Evolutionary conservation across 2,329 filamentous ascomycete species (phyloP).

Genomic region (Keithomyces neogunnii): DNA sequence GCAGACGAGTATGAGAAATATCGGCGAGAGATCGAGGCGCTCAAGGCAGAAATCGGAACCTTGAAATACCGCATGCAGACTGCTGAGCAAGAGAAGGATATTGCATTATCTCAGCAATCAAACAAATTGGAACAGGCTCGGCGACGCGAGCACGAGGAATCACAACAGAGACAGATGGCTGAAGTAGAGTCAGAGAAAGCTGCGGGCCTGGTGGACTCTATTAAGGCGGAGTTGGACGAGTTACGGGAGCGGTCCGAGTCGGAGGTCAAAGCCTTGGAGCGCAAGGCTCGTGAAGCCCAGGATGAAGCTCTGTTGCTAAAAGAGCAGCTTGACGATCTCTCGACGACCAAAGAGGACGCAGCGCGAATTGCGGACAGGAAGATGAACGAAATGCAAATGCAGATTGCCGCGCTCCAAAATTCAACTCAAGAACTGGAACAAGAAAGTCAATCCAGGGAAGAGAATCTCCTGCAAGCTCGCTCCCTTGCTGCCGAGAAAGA

Average conservation of each 20-base stretch:
- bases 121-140: conserved; percentile 76
- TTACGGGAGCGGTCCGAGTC: conserved; percentile 39
- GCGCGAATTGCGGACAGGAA: conserved; percentile 52
- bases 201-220: conserved; percentile 37
- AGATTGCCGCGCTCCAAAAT: conserved; percentile 36
- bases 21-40: conserved; percentile 57
- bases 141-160: conserved; percentile 77
- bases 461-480: conserved; percentile 52
- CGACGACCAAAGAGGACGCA: conserved; percentile 57
- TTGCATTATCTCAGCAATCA: conserved; percentile 68
- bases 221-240: conserved; percentile 43
- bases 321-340: conserved; percentile 73
- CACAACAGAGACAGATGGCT: conserved; percentile 54
- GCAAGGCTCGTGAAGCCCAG: conserved; percentile 59
- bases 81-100: conserved; percentile 78
- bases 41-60: conserved; percentile 83
- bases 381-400: conserved; percentile 44
- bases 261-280: conserved; percentile 59
- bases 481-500: conserved; percentile 62
- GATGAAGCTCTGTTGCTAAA: conserved; percentile 66
- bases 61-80: conserved; percentile 83
- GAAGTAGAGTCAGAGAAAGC: conserved; percentile 46
- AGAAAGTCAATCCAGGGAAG: conserved; percentile 47
- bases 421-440: conserved; percentile 50
- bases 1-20: conserved; percentile 52